Evolutionary conservation across 2,329 filamentous ascomycete species (phyloP), one percentile per base, ranked within the genome.

Genomic region (Parafenestella ontariensis): DNA sequence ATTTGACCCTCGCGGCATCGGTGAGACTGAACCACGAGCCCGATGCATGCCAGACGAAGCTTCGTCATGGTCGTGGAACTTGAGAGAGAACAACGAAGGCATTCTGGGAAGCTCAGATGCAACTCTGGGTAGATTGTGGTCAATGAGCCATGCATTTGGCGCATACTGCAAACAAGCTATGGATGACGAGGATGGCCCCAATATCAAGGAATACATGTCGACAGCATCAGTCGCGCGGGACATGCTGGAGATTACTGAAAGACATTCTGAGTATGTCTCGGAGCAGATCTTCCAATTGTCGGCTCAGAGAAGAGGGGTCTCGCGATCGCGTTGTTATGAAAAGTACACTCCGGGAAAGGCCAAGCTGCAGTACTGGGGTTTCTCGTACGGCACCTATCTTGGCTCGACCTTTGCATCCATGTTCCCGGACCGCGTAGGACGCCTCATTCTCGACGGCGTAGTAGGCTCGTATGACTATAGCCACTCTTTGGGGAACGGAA

Each of bases 211-310:
- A 43, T 80, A 79, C 61, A 69, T 80, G 41, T 77, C 76, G 15
- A 83, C 81, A 0, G 78, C 79, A 1, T 77, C 75, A 21, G 78
- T 80, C 2, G 81, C 79, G 1, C 69, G 77, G 34, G 81, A 84
- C 55, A 82, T 83, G 79, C 65, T 83, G 7, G 75, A 78, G 36
- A 75, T 83, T 31, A 70, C 78, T 10, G 81, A 83, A 55, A 71
- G 62, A 28, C 73, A 80, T 37, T 78, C 73, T 7, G 70, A 77
- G 23, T 78, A 65, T 54, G 67, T 62, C 6, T 61, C 58, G 9
- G 46, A 65, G 4, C 36, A 64, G 26, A 23, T 46, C 17, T 34
- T 18, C 31, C 37, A 53, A 17, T 29, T 54, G 4, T 8, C 37
- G 13, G 44, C 29, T n/a, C 43, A 47, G 31, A 52, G 39, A 45